phyloP scores from a whole-genome alignment of 2,329 filamentous ascomycete genomes.

The Aspergillus japonicus region DNA sequence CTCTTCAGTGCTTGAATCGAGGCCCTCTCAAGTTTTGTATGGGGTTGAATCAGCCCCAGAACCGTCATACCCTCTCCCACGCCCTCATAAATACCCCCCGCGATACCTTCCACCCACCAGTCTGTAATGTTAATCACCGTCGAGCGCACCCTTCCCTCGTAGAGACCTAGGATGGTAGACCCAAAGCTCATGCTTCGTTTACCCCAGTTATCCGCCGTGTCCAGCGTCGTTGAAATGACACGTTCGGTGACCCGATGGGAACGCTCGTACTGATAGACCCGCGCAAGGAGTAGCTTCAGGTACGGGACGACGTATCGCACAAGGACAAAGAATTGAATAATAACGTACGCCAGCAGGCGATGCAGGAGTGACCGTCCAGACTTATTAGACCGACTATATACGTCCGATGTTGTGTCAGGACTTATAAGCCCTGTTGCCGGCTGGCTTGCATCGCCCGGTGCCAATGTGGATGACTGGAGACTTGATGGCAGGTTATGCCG shows the following conservation, averaged over 20 bases:
- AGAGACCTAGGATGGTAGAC: conserved; percentile 58
- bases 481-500: conserved; percentile 27
- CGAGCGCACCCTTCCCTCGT: conserved; percentile 64
- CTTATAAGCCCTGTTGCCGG: not conserved
- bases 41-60: conserved; percentile 35
- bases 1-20: not conserved
- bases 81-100: conserved; percentile 67
- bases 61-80: conserved; percentile 54
- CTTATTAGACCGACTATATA: not conserved
- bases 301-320: conserved; percentile 63
- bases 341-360: conserved; percentile 55
- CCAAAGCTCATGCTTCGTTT: conserved; percentile 54
- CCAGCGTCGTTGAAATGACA: conserved; percentile 53
- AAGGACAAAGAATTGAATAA: conserved; percentile 60
- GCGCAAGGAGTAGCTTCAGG: conserved; percentile 53
- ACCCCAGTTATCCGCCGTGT: conserved; percentile 55
- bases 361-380: conserved; percentile 54
- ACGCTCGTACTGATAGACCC: conserved; percentile 62
- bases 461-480: conserved; percentile 18
- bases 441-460: not conserved
- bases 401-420: not conserved
- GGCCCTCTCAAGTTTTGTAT: conserved; percentile 12
- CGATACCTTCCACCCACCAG: conserved; percentile 64
- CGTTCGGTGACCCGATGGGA: conserved; percentile 64
- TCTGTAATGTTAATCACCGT: conserved; percentile 55